A percentile compares a stretch with the other conserved stretches of the same genome.
phyloP scores from a whole-genome alignment of 306 rosid genomes.

The Rosa multiflora region DNA sequence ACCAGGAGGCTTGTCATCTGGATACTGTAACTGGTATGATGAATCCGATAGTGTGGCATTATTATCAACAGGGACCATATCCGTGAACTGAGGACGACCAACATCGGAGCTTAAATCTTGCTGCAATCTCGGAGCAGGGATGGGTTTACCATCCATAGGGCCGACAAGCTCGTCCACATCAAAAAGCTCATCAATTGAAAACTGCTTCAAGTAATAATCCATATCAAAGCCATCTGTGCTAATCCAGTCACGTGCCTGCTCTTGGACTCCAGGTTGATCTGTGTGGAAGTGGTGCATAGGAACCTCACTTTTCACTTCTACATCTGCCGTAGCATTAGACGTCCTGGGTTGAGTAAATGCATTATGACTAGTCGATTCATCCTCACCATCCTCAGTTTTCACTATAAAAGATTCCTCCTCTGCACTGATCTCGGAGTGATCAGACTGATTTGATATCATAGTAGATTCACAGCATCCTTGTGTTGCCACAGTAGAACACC shows the following conservation, averaged over 20 bases:
- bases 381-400: conserved; percentile 30
- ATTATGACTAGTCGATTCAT: conserved; percentile 10
- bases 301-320: conserved; percentile 37
- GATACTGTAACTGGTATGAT: conserved; percentile 48
- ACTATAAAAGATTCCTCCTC: conserved; percentile 32
- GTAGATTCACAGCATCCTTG: conserved; percentile 47
- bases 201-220: conserved; percentile 32
- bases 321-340: conserved; percentile 28
- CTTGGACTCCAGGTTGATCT: conserved; percentile 11
- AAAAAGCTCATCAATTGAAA: conserved; percentile 59
- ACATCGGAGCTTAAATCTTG: conserved; percentile 20
- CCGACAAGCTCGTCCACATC: conserved; percentile 61
- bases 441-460: conserved; percentile 52
- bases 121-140: conserved; percentile 24
- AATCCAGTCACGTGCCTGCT: background rate
- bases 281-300: conserved; percentile 5
- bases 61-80: conserved; percentile 11
- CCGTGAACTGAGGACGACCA: conserved; percentile 26
- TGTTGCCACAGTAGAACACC: conserved; percentile 44
- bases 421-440: conserved; percentile 61
- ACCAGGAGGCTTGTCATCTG: conserved; percentile 71
- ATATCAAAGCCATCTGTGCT: background rate
- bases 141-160: conserved; percentile 34
- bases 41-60: conserved; percentile 38
- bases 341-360: conserved; percentile 28